These are phyloP conservation scores for Cladosporium sp. DNA, from an alignment of 2,329 filamentous ascomycete genomes.

Conservation along the genomic window DNA sequence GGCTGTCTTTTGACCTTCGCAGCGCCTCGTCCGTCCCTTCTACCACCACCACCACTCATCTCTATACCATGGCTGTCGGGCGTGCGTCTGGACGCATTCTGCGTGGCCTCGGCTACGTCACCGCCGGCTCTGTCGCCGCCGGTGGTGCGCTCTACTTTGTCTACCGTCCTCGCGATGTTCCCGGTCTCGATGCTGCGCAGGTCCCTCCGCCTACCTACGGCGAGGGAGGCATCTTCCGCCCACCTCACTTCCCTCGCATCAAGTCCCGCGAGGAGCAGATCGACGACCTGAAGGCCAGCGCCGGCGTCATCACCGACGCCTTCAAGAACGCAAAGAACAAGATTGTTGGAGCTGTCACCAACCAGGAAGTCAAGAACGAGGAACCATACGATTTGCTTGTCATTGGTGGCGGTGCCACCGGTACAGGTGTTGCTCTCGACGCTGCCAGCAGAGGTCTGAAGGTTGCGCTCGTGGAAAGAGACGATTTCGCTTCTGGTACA, in stretches of 20 bases:
- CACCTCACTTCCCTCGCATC: constrained; percentile 61
- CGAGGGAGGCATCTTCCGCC: constrained; percentile 62
- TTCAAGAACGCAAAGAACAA: constrained; percentile 44
- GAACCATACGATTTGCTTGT: constrained; percentile 66
- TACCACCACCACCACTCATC: background rate
- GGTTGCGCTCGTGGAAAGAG: constrained; percentile 75
- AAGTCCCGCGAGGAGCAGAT: constrained; percentile 63
- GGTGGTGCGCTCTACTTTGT: constrained; percentile 57
- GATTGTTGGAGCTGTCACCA: constrained; percentile 33
- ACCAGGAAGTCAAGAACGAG: constrained; percentile 26
- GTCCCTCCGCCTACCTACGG: constrained; percentile 68
- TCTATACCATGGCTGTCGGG: constrained; percentile 9
- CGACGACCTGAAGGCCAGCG: constrained; percentile 52
- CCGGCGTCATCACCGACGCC: constrained; percentile 35
- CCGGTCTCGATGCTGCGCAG: constrained; percentile 62
- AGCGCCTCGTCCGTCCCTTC: background rate
- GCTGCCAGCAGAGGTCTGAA: constrained; percentile 73
- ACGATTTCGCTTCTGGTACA: constrained; percentile 77
- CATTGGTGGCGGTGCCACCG: constrained; percentile 75
- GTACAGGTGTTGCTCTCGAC: constrained; percentile 75
- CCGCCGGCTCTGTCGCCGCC: constrained; percentile 51
- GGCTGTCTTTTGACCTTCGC: constrained; percentile 1
- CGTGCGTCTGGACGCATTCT: constrained; percentile 42
- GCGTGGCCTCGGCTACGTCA: constrained; percentile 56
- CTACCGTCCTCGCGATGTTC: constrained; percentile 68